Conservation (phyloP, 805 yeast genomes). For the Yarrowia sp. region DNA sequence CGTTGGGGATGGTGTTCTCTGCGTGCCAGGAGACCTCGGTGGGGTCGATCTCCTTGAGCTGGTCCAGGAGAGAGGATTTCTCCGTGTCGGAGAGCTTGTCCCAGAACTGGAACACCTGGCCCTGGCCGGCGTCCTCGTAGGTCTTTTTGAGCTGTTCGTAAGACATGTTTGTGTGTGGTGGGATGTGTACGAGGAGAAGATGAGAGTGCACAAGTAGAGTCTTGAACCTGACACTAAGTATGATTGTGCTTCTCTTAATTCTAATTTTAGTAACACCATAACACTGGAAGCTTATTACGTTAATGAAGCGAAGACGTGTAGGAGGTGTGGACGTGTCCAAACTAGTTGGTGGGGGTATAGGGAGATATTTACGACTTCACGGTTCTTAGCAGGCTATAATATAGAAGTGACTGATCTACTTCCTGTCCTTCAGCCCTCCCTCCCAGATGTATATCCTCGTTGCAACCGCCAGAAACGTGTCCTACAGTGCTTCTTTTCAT, state of each 20-base stretch:
- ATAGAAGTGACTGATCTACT: background rate
- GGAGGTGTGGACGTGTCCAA: constrained; percentile 6
- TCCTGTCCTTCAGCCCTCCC: too few relatives aligned
- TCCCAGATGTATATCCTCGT: too few relatives aligned
- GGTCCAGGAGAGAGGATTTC: constrained; percentile 46
- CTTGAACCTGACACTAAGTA: constrained; percentile 22
- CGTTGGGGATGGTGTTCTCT: constrained; percentile 42
- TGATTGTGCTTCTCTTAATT: background rate
- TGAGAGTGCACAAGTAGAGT: constrained; percentile 1
- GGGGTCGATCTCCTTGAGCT: constrained; percentile 52
- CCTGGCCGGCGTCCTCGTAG: constrained; percentile 51
- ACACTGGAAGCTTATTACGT: constrained; percentile 25
- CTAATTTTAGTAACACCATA: constrained; percentile 38
- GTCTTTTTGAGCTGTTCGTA: constrained; percentile 37
- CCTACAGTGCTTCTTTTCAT: constrained; percentile 17
- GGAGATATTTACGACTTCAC: too few relatives aligned
- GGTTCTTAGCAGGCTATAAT: too few relatives aligned
- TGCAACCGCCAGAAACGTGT: too few relatives aligned
- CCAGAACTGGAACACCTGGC: constrained; percentile 53
- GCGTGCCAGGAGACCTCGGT: constrained; percentile 48
- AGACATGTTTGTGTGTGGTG: constrained; percentile 31
- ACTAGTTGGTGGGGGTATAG: too few relatives aligned
- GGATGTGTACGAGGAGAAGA: constrained; percentile 2
- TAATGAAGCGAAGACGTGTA: constrained; percentile 28
- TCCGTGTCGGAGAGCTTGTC: constrained; percentile 47